Conservation (phyloP, 352 stramenopile genomes). For the Phytophthora sp. region DNA sequence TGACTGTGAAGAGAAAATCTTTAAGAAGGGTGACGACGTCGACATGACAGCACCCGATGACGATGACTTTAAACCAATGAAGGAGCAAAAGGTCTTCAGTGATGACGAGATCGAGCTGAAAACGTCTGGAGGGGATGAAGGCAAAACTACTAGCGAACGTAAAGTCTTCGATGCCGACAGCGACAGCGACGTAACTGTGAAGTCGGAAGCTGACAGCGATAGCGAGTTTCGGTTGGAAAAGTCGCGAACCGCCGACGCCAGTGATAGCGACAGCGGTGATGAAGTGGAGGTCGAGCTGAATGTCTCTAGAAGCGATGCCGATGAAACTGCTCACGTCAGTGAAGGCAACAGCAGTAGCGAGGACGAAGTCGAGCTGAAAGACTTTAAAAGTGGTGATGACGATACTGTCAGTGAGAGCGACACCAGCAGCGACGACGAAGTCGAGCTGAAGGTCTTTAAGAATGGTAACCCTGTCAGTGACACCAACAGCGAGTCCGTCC, state of each 20-base stretch:
- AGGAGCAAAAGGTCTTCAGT: conserved; percentile 12
- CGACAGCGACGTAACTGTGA: conserved; percentile 15
- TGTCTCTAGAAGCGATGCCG: neutral
- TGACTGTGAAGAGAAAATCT: conserved; percentile 7
- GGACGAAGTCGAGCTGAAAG: neutral
- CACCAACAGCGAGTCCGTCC: neutral
- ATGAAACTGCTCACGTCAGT: conserved; percentile 7
- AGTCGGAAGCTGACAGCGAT: conserved; percentile 11
- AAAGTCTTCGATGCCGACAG: conserved; percentile 6
- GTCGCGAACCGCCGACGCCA: neutral
- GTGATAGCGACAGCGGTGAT: conserved; percentile 1
- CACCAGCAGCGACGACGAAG: conserved; percentile 4
- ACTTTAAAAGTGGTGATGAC: neutral
- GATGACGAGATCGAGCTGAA: neutral
- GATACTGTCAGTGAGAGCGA: neutral
- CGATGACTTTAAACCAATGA: neutral
- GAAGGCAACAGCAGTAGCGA: neutral
- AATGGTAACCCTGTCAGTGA: conserved; percentile 2
- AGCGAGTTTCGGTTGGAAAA: neutral
- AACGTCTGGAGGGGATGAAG: neutral
- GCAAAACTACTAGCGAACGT: neutral
- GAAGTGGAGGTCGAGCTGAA: conserved; percentile 1
- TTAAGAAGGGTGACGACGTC: conserved; percentile 7
- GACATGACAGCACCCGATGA: conserved; percentile 6
- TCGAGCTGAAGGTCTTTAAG: neutral